phyloP scores from a whole-genome alignment of 257 asterid genomes.

The Nicotiana tabacum region DNA sequence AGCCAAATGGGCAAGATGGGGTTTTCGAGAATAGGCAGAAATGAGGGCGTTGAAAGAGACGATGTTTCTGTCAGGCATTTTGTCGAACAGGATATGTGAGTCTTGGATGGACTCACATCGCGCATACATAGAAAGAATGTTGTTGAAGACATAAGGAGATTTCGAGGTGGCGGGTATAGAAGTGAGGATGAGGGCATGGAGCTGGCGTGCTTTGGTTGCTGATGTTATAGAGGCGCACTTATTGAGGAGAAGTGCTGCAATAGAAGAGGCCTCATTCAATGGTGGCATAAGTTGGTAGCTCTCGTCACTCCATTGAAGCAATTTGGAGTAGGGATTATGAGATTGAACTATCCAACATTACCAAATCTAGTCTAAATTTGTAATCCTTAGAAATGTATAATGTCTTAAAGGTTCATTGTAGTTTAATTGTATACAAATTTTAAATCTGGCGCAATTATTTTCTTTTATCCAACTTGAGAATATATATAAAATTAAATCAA shows the following conservation, averaged over 20 bases:
- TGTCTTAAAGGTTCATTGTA: too few relatives aligned
- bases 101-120: constrained; percentile 54
- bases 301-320: not conserved
- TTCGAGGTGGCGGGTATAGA: constrained; percentile 16
- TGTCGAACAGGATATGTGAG: constrained; percentile 61
- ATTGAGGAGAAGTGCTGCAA: constrained; percentile 35
- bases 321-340: not conserved
- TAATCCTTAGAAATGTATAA: too few relatives aligned
- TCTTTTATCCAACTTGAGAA: too few relatives aligned
- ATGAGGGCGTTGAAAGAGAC: constrained; percentile 70
- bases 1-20: constrained; percentile 28
- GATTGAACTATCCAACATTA: not conserved
- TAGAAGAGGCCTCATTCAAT: constrained; percentile 31
- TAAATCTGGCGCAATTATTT: too few relatives aligned
- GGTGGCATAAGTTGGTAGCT: constrained; percentile 39
- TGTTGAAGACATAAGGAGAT: constrained; percentile 55
- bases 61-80: constrained; percentile 64
- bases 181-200: constrained; percentile 68
- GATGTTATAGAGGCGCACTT: constrained; percentile 55
- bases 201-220: constrained; percentile 55
- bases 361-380: too few relatives aligned
- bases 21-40: constrained; percentile 55
- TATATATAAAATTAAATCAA: too few relatives aligned
- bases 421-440: too few relatives aligned
- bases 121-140: constrained; percentile 66